Conservation (phyloP, 768 basidiomycete genomes). For the Tylopilus balloui region DNA sequence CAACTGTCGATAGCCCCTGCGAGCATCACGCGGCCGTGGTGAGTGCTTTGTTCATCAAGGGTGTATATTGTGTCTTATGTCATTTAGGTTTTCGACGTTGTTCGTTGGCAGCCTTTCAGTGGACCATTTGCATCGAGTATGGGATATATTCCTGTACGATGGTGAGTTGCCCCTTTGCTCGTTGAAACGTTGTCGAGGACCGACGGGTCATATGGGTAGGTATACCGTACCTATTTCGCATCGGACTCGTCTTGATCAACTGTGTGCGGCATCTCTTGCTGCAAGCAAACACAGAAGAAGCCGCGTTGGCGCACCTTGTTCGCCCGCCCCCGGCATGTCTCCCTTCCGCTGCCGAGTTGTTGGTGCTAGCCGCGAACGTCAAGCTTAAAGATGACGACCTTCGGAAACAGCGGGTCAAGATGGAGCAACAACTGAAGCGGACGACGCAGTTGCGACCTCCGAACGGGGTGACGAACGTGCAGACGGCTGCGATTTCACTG, state of each 20-base stretch:
- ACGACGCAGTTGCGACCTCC: slow-evolving; percentile 41
- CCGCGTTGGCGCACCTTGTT: slow-evolving; percentile 45
- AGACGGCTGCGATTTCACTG: slow-evolving; percentile 27
- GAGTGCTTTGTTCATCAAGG: background rate
- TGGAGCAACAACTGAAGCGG: slow-evolving; percentile 68
- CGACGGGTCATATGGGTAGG: slow-evolving; percentile 39
- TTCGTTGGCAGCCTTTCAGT: slow-evolving; percentile 65
- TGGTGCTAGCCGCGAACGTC: slow-evolving; percentile 56
- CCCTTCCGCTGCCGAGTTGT: slow-evolving; percentile 55
- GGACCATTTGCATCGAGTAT: slow-evolving; percentile 66
- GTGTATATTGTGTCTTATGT: background rate
- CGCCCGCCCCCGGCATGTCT: slow-evolving; percentile 51
- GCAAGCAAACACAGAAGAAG: slow-evolving; percentile 43
- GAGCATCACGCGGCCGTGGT: slow-evolving; percentile 65
- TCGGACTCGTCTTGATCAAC: slow-evolving; percentile 60
- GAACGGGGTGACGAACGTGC: slow-evolving; percentile 25
- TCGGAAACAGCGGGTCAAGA: slow-evolving; percentile 67
- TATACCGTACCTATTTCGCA: slow-evolving; percentile 67
- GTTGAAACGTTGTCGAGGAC: background rate
- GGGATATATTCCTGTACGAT: slow-evolving; percentile 82
- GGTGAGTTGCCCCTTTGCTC: slow-evolving; percentile 40
- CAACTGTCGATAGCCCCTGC: slow-evolving; percentile 58
- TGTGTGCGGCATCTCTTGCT: slow-evolving; percentile 58
- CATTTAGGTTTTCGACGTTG: slow-evolving; percentile 62
- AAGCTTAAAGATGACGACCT: slow-evolving; percentile 80